Base-by-base conservation (phyloP, 2,329 filamentous ascomycete species). In the Hypoxylon sp. region DNA sequence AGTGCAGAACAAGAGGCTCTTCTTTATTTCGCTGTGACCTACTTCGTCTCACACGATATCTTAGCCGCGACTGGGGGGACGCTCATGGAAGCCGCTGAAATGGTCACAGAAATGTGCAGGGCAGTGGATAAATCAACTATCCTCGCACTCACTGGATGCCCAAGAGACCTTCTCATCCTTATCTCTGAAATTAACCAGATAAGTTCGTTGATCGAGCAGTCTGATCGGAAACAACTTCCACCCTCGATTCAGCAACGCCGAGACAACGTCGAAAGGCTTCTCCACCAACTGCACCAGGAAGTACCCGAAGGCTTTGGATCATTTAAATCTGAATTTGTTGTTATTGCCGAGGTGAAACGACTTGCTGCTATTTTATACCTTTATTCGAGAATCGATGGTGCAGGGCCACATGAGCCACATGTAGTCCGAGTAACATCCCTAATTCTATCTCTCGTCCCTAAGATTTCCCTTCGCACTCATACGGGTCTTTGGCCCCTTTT, bases 401-500 rank as follows among this genome's bases (percentile, higher is more conserved):
- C 74, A 2, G 69, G 72, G 1, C 76, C 76, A 1, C 55, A 70
- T 14, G 71, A 77, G 17, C 68, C 70, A 3, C 72, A 70, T 30
- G 70, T 78, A 34, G 38, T 68, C 3, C 60, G 60, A 49, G 48
- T 75, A n/a, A 70, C 73, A 1, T 53, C 67, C 1, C 67, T 66
- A n/a, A 75, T 77, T 25, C 53, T 78, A 0, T 45, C 41, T 0
- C 69, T 77, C 0, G 21, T 78, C 9, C 65, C 69, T 3, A 52
- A 61, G n/a, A 69, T 76, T 17, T 71, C 75, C 0, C 57, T 72
- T 14, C 70, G 75, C 7, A 76, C 76, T 3, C 75, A 76, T 43
- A 73, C 73, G 0, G 53, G 74, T 5, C 71, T 77, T 5, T 77
- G 75, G 74, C 74, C 75, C 3, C 68, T 78, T 3, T 77, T 77